Evolutionary conservation across 164 flowering plant genomes (phyloP).

Genomic region (Vitis rotundifolia): DNA sequence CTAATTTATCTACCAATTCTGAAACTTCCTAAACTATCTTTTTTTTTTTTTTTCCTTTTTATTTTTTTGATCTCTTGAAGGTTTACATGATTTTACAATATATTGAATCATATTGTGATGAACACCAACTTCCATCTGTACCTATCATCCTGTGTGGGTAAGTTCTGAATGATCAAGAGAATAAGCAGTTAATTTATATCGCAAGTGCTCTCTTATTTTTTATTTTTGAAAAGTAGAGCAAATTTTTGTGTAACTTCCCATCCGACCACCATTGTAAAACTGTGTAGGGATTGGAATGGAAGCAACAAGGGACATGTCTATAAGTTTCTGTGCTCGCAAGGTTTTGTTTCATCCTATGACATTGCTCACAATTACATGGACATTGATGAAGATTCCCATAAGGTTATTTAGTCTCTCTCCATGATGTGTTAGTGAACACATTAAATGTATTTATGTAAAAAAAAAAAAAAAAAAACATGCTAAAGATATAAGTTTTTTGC

Average conservation of each 20-base stretch:
- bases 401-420: conserved; percentile 17
- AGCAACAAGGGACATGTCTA: conserved; percentile 32
- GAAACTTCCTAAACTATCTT: background rate
- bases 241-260: too few species aligned
- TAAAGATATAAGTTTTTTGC: background rate
- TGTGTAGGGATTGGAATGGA: conserved; percentile 32
- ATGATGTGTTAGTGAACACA: background rate
- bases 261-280: background rate
- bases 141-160: conserved; percentile 34
- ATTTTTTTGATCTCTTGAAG: background rate
- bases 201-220: background rate
- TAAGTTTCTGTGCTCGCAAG: conserved; percentile 30
- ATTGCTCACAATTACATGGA: conserved; percentile 20
- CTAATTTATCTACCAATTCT: background rate
- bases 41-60: background rate
- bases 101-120: conserved; percentile 20
- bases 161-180: conserved; percentile 5
- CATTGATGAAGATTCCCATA: conserved; percentile 19
- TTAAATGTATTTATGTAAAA: background rate
- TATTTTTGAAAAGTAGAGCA: background rate
- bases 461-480: too few species aligned
- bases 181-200: background rate
- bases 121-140: conserved; percentile 17
- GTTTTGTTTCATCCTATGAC: conserved; percentile 35
- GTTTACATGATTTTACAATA: conserved; percentile 30